Base-by-base conservation (phyloP, 805 yeast genomes). In the Candida silvatica region DNA sequence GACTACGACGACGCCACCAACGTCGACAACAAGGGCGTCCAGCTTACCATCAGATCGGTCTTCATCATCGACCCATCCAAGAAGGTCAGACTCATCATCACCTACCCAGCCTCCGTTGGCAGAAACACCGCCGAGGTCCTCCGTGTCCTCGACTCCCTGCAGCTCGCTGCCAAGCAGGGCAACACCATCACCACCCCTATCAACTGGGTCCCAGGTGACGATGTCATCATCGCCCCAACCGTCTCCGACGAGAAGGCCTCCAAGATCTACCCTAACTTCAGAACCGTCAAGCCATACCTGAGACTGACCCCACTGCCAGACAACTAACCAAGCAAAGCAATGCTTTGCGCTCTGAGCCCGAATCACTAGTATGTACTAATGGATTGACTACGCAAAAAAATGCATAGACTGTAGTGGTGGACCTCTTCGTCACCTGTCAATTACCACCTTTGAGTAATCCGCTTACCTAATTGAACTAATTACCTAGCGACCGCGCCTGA, bases 31-130 rank as follows among this genome's bases (percentile, higher is more conserved):
- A 68, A 72, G 53, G 80, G 81, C 38, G 67, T 72, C 42, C 78
- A 77, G 42, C 64, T 77, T 48, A 80, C 86, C 31, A 75, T 79
- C 44, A 68, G 87, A 58, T 76, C 84, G 6, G 85, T 78, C 14
- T 78, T 77, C 55, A 66, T 79, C 48, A 77, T 80, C 54, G 86
- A 79, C 56, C 83, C 84, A 38, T 54, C 62, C 38, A 76, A 77
- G 59, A 75, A 67, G 45, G 66, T 79, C 39, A 65, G 86, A 56
- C 62, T 77, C 50, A 71, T 66, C 38, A 62, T 80, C 56, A 61
- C 83, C 17, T 80, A 79, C 56, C 87, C 86, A 27, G 80, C 85
- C 28, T 74, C 83, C 8, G 72, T 80, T 27, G 86, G 87, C 43
- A 68, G 87, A 64, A 79, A 79, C 67, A 74, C 86, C 17, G 80